A percentile compares a stretch with the other conserved stretches of the same genome.
These are phyloP conservation scores for Aquilaria malaccensis DNA, from an alignment of 345 rosid species.

Conservation along the genomic window DNA sequence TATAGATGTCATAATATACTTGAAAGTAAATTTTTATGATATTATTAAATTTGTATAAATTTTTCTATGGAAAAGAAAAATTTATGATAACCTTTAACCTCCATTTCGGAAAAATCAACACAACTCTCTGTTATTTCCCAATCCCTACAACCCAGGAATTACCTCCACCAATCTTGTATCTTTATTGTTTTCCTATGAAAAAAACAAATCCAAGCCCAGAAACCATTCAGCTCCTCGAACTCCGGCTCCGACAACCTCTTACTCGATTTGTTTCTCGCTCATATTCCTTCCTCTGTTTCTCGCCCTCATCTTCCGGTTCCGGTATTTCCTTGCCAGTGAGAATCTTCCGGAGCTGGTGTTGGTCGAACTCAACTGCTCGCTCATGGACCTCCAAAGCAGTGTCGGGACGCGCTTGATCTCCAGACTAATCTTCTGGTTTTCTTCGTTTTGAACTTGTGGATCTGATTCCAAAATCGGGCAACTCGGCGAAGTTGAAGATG, in stretches of 20 bases:
- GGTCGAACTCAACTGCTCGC: slow-evolving; percentile 34
- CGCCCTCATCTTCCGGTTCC: slow-evolving; percentile 11
- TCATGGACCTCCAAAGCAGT: slow-evolving; percentile 40
- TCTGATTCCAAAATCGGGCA: slow-evolving; percentile 8
- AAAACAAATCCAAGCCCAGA: slow-evolving; percentile 74
- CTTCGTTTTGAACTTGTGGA: slow-evolving; percentile 21
- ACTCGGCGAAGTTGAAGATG: background rate
- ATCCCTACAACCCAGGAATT: slow-evolving; percentile 55
- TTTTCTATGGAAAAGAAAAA: too few relatives aligned
- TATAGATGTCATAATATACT: too few relatives aligned
- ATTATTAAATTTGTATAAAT: too few relatives aligned
- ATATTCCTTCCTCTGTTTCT: slow-evolving; percentile 23
- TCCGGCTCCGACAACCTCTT: slow-evolving; percentile 63
- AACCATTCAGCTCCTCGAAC: slow-evolving; percentile 73
- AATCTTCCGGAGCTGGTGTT: slow-evolving; percentile 26
- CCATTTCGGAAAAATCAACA: too few relatives aligned
- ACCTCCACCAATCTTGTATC: slow-evolving; percentile 54
- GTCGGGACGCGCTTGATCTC: slow-evolving; percentile 20
- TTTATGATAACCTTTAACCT: too few relatives aligned
- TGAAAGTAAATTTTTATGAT: too few relatives aligned
- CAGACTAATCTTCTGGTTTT: slow-evolving; percentile 7
- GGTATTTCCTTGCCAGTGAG: slow-evolving; percentile 30
- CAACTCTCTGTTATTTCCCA: slow-evolving; percentile 22
- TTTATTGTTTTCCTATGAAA: slow-evolving; percentile 53
- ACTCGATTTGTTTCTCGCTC: slow-evolving; percentile 11